These are phyloP conservation scores for Circinella umbellata DNA, from an alignment of 371 early-diverging fungal genomes.

Conservation along the genomic window DNA sequence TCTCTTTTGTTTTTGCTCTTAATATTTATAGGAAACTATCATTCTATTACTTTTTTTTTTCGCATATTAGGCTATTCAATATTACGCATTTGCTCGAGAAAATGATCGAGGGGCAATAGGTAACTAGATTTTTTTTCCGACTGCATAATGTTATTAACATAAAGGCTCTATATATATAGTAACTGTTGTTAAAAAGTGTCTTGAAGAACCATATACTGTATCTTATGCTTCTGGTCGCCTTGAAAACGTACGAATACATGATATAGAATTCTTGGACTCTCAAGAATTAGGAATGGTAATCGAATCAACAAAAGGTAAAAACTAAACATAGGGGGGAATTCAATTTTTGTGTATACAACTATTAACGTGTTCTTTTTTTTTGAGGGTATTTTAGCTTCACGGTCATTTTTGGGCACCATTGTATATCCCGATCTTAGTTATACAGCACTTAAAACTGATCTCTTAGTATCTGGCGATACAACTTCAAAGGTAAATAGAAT, in stretches of 20 bases:
- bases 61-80: background rate
- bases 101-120: slow-evolving; percentile 7
- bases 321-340: no score
- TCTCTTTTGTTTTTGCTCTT: background rate
- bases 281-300: slow-evolving; percentile 8
- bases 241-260: background rate
- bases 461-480: background rate
- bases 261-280: slow-evolving; percentile 10
- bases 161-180: background rate
- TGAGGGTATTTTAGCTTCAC: background rate
- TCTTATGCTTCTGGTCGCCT: background rate
- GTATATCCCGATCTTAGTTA: slow-evolving; percentile 3
- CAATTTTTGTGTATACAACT: background rate
- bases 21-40: background rate
- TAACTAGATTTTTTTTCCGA: background rate
- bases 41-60: background rate
- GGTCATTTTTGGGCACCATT: slow-evolving; percentile 1
- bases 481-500: background rate
- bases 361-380: background rate
- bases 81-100: slow-evolving; percentile 8
- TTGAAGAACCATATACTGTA: background rate
- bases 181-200: background rate
- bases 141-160: no score
- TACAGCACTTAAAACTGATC: background rate
- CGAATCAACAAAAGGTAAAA: background rate